Percentiles rank a stretch among this genome's conserved stretches.
Evolutionary conservation across 371 early-diverging fungal species (phyloP).

Genomic region (Circinella minor): DNA sequence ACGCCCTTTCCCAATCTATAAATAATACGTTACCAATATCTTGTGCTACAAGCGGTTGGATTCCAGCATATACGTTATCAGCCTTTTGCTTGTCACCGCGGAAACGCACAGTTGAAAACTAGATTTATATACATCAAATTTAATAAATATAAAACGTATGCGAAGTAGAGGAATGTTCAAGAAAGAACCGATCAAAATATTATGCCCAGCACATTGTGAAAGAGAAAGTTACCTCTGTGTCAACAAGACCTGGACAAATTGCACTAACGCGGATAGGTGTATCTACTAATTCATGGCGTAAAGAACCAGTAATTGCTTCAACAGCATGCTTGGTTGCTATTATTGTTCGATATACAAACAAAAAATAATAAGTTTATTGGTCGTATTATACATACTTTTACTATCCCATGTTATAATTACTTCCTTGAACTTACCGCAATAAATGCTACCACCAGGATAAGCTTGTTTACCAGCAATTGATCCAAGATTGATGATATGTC

Average conservation of each 20-base stretch:
- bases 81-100: conserved; percentile 82
- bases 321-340: conserved; percentile 89
- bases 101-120: conserved; percentile 86
- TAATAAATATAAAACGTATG: no score
- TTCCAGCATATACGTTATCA: conserved; percentile 79
- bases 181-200: no score
- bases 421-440: conserved; percentile 62
- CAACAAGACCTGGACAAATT: conserved; percentile 82
- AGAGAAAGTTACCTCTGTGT: conserved; percentile 67
- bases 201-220: no score
- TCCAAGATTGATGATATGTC: conserved; percentile 90
- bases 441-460: conserved; percentile 82
- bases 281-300: conserved; percentile 81
- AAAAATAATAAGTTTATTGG: not conserved
- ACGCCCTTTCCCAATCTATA: not conserved
- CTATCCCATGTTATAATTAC: not conserved
- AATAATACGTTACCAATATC: conserved; percentile 59
- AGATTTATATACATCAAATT: no score
- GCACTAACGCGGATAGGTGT: conserved; percentile 79
- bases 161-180: no score
- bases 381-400: no score
- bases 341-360: not conserved
- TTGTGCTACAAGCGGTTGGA: conserved; percentile 72
- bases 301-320: conserved; percentile 78
- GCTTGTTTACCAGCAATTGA: conserved; percentile 81